Percentiles rank a stretch among this genome's conserved stretches.
phyloP scores from a whole-genome alignment of 768 basidiomycete genomes.

The Paxillus rubicundulus region DNA sequence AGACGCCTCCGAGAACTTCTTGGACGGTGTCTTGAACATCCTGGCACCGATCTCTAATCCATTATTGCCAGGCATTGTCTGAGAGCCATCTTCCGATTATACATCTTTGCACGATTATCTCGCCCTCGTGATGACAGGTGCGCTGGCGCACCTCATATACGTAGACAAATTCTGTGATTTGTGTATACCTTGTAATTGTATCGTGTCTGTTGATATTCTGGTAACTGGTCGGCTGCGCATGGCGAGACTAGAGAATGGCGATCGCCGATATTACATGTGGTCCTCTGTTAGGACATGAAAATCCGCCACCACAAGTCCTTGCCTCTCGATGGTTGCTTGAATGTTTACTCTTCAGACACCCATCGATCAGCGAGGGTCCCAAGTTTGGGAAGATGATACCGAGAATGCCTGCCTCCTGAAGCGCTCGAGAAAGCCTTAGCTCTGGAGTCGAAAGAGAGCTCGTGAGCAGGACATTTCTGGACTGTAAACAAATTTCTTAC shows the following conservation, averaged over 20 bases:
- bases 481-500: constrained; percentile 37
- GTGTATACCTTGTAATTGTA: not conserved
- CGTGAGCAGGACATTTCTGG: not conserved
- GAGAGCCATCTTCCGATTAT: not conserved
- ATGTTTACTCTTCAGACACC: constrained; percentile 58
- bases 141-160: not conserved
- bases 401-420: constrained; percentile 46
- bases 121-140: not conserved
- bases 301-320: not conserved
- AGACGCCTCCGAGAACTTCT: constrained; percentile 46
- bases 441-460: constrained; percentile 29
- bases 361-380: constrained; percentile 67
- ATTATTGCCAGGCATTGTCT: not conserved
- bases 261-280: not conserved
- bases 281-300: not conserved
- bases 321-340: not conserved
- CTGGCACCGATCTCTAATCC: constrained; percentile 37
- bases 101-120: not conserved
- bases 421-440: constrained; percentile 54
- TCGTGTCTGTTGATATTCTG: not conserved
- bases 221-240: not conserved
- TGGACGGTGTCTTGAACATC: constrained; percentile 45
- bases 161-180: not conserved
- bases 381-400: constrained; percentile 60
- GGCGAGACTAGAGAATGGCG: not conserved